A percentile compares a stretch with the other conserved stretches of the same genome.
Conservation (phyloP, 306 rosid species). For the Sesbania bispinosa region DNA sequence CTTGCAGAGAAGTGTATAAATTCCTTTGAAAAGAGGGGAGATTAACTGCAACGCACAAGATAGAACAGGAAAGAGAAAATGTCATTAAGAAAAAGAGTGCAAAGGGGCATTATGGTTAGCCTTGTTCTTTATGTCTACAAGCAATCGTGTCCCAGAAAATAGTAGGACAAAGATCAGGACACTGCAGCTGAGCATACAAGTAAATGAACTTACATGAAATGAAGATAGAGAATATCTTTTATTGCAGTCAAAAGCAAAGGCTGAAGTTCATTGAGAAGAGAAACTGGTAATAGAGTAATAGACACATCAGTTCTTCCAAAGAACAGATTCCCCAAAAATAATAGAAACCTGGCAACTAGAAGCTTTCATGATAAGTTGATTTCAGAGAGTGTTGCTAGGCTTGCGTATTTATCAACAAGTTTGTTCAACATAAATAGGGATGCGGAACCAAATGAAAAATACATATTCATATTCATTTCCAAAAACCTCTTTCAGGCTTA, state of each 20-base stretch:
- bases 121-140: not conserved
- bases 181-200: not conserved
- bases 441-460: slow-evolving; percentile 23
- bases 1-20: slow-evolving; percentile 16
- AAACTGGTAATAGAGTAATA: not conserved
- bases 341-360: not conserved
- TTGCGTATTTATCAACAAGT: not conserved
- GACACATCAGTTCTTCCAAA: not conserved
- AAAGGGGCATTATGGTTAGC: not conserved
- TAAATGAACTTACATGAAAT: not conserved
- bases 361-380: not conserved
- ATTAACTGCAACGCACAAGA: slow-evolving; percentile 8
- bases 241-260: not conserved
- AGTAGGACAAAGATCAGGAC: not conserved
- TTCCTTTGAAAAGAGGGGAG: not conserved
- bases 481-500: not conserved
- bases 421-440: not conserved
- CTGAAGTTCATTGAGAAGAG: not conserved
- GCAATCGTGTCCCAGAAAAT: slow-evolving; percentile 8
- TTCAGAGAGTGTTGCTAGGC: not conserved
- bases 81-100: not conserved
- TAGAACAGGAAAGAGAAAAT: slow-evolving; percentile 12
- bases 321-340: slow-evolving; percentile 11
- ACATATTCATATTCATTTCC: not conserved
- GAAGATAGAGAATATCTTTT: not conserved